Evolutionary conservation across 73 alveolate genomes (phyloP).

Genomic region (Paramecium sexaurelia): DNA sequence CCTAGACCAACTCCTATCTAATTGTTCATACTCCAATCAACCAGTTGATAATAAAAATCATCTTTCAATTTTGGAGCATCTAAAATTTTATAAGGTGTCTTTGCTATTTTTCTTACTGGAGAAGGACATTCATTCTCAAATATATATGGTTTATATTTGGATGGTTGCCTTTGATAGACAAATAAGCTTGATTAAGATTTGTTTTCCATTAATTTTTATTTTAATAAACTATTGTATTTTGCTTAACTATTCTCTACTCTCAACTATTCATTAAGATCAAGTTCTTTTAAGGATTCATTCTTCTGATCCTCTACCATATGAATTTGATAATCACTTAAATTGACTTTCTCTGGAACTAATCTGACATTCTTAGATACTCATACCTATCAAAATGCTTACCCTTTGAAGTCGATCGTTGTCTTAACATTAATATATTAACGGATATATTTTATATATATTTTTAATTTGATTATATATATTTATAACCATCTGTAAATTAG

Average conservation of each 20-base stretch:
- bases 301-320: conserved; percentile 19
- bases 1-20: conserved; percentile 58
- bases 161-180: conserved; percentile 9
- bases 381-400: conserved; percentile 33
- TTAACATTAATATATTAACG: conserved; percentile 38
- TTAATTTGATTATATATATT: background rate
- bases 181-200: background rate
- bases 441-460: conserved; percentile 11
- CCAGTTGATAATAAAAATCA: conserved; percentile 59
- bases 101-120: conserved; percentile 81
- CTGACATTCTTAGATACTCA: background rate
- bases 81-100: conserved; percentile 91
- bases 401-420: conserved; percentile 36
- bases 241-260: conserved; percentile 11
- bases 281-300: background rate
- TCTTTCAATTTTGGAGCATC: conserved; percentile 98
- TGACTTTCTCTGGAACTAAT: conserved; percentile 27
- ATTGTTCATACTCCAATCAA: conserved; percentile 63
- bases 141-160: conserved; percentile 5
- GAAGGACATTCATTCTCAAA: conserved; percentile 49
- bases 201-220: background rate
- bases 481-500: background rate
- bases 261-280: conserved; percentile 7
- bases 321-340: conserved; percentile 10
- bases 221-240: background rate